Base-by-base conservation (phyloP, 1,284 basidiomycete genomes). In the Pseudozyma sp. region DNA sequence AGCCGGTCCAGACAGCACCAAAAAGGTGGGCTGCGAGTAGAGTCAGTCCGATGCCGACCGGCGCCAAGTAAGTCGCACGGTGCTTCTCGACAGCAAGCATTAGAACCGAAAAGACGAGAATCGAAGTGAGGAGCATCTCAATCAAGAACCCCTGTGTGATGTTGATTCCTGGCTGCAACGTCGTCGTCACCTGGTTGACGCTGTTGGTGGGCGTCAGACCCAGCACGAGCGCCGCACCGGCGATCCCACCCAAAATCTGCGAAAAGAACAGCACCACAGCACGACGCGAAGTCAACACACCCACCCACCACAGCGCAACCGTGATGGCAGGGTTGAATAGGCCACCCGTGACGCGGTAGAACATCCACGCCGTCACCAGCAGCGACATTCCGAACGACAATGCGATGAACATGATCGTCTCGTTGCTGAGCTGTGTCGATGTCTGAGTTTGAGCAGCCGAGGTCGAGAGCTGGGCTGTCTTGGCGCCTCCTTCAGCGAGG, bases 331-430 rank as follows among this genome's bases (percentile, higher is more conserved):
- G 86, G 80, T 87, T 87, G 67, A 82, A 92, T 49, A 86, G 84
- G 9, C 88, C 89, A 7, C 90, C 91, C 0, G 90, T 91, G 49
- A 90, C 87, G 34, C 92, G 87, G 83, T 89, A 92, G 85, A 92
- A 92, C 35, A 92, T 84, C 89, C 90, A 92, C 9, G 75, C 75
- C 6, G 56, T 57, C 11, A 77, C 71, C n/a, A 72, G 42, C 33
- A 79, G 68, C 17, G 68, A 72, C n/a, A 79, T 55, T 8, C 78
- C 78, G 46, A 79, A 79, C 31, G 73, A 76, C 7, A 58, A 30
- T 0, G 78, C 75, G 46, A 78, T 78, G 46, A 78, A 69, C 61
- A 79, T 68, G 54, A 79, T 73, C 4, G 76, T 76, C 62, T 68
- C 51, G 59, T 73, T 69, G 45, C 45, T 53, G 16, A 73, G 44